A percentile compares a stretch with the other conserved stretches of the same genome.
phyloP scores from a whole-genome alignment of 371 early-diverging fungal genomes.

The Mucor sp. region DNA sequence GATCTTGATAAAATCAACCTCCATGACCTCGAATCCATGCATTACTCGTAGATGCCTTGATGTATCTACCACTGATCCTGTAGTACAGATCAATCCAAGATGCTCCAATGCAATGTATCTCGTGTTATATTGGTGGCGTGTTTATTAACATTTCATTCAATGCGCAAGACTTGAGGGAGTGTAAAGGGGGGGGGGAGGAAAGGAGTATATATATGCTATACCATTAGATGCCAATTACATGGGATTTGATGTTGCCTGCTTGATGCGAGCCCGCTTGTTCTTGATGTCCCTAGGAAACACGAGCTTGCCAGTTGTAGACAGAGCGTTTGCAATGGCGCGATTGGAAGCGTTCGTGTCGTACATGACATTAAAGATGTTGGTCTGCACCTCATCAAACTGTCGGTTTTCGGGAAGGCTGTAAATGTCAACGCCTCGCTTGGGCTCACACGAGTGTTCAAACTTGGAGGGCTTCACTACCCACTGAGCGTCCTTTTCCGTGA shows the following conservation, averaged over 20 bases:
- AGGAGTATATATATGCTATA: neutral
- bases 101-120: no score
- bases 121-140: neutral
- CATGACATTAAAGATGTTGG: constrained; percentile 1
- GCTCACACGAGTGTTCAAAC: neutral
- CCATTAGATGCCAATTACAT: neutral
- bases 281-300: constrained; percentile 1
- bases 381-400: neutral
- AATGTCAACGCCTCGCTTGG: neutral
- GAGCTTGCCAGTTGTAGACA: neutral
- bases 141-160: neutral
- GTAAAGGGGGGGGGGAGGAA: neutral
- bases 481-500: neutral
- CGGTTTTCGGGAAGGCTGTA: constrained; percentile 1
- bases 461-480: neutral
- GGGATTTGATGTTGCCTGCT: neutral
- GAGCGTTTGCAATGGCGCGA: neutral
- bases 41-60: no score
- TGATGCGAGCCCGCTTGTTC: neutral
- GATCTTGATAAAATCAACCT: no score
- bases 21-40: no score
- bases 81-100: no score
- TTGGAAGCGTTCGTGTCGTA: neutral
- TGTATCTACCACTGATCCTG: no score
- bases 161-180: neutral